Percentiles rank a stretch among this genome's conserved stretches.
Conservation (phyloP, 176 grass and related monocot species). For the Triticum monococcum region DNA sequence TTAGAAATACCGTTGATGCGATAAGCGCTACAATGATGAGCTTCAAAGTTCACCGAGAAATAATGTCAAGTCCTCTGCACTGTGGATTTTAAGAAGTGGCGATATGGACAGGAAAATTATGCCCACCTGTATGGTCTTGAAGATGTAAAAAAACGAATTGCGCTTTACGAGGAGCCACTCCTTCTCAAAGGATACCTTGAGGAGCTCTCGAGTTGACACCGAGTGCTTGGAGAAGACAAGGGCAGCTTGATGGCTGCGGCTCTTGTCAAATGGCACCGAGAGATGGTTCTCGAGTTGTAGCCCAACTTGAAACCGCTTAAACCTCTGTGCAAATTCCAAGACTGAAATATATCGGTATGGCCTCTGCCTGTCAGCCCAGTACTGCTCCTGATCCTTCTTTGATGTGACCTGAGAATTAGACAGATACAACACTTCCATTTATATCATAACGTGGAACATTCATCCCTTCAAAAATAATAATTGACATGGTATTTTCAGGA, state of each 20-base stretch:
- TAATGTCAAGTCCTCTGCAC: neutral
- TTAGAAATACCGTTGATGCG: constrained; percentile 66
- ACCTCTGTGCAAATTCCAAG: constrained; percentile 63
- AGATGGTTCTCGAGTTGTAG: constrained; percentile 86
- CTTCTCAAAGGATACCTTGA: constrained; percentile 81
- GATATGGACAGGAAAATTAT: neutral
- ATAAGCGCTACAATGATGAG: constrained; percentile 75
- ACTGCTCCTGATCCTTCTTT: constrained; percentile 97
- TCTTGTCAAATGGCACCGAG: constrained; percentile 75
- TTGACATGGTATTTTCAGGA: constrained; percentile 9
- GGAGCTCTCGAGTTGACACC: constrained; percentile 72
- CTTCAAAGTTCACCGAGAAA: constrained; percentile 33
- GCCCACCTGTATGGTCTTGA: constrained; percentile 81
- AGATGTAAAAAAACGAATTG: constrained; percentile 94
- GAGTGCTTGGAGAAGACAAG: constrained; percentile 75
- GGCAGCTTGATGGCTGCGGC: constrained; percentile 67
- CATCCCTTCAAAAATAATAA: neutral
- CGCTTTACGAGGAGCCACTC: constrained; percentile 99
- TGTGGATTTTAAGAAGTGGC: neutral
- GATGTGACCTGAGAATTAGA: constrained; percentile 71
- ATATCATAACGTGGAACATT: neutral
- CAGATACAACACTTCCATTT: neutral
- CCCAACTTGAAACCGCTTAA: constrained; percentile 69
- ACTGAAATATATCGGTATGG: constrained; percentile 88
- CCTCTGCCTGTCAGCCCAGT: constrained; percentile 72